A percentile compares a stretch with the other conserved stretches of the same genome.
These are phyloP conservation scores for Coprinellus aureogranulatus DNA, from an alignment of 768 basidiomycete genomes.

Conservation along the genomic window DNA sequence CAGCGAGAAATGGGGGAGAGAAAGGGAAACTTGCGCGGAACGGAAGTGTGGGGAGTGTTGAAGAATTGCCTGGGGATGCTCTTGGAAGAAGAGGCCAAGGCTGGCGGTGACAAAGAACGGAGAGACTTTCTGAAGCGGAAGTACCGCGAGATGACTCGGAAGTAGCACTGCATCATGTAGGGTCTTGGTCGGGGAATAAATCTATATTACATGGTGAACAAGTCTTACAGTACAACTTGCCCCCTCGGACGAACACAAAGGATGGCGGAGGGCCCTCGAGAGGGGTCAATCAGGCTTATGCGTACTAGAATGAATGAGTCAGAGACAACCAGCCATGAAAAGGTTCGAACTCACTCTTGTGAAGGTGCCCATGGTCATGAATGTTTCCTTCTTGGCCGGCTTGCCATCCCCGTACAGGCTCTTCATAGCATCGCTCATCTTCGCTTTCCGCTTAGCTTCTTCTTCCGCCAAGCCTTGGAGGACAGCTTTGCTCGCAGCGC, in stretches of 20 bases:
- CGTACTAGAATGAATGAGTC: conserved; percentile 16
- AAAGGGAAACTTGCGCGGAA: neutral
- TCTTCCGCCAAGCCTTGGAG: conserved; percentile 71
- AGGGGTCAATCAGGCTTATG: conserved; percentile 3
- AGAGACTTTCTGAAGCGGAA: neutral
- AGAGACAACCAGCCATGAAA: neutral
- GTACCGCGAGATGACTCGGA: neutral
- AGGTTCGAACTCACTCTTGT: conserved; percentile 63
- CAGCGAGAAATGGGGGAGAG: neutral
- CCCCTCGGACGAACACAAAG: too few species aligned
- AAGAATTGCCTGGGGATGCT: neutral
- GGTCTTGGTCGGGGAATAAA: too few species aligned
- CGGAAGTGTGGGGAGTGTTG: neutral
- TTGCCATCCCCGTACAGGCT: conserved; percentile 68
- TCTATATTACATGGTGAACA: too few species aligned
- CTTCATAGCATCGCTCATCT: conserved; percentile 85
- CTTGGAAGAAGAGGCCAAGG: neutral
- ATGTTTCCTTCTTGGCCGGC: conserved; percentile 71
- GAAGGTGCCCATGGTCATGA: conserved; percentile 90
- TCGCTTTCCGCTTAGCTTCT: conserved; percentile 78
- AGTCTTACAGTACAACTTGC: too few species aligned
- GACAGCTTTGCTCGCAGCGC: conserved; percentile 63
- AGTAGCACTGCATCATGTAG: too few species aligned
- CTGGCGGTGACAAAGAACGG: neutral
- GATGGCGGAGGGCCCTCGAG: too few species aligned